Percentiles rank a stretch among this genome's conserved stretches.
Conservation (phyloP, 352 stramenopile genomes). For the Pythium apleroticum region DNA sequence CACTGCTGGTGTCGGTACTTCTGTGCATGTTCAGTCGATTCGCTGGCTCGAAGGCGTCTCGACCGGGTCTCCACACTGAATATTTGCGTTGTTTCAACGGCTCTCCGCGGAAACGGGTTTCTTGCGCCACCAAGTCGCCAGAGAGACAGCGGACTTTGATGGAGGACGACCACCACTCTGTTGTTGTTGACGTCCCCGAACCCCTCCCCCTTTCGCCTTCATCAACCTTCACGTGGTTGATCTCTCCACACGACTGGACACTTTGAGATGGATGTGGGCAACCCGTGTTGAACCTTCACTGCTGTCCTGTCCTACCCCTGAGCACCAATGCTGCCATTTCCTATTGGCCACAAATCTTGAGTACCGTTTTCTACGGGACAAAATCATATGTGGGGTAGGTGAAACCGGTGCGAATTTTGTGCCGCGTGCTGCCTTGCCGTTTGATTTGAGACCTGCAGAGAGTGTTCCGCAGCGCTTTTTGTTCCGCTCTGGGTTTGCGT, state of each 20-base stretch:
- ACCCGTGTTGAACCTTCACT: neutral
- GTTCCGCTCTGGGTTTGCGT: conserved; percentile 12
- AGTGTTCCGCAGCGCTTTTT: neutral
- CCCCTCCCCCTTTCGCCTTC: conserved; percentile 1
- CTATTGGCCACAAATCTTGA: neutral
- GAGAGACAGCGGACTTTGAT: neutral
- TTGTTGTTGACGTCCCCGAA: neutral
- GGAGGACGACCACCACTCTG: neutral
- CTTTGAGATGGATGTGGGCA: neutral
- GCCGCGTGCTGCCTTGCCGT: neutral
- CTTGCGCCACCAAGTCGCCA: neutral
- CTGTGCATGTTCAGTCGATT: neutral
- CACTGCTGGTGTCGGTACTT: neutral
- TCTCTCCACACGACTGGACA: neutral
- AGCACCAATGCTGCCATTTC: neutral
- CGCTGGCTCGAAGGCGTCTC: neutral
- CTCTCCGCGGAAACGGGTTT: neutral
- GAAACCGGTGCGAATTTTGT: conserved; percentile 2
- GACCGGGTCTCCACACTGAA: neutral
- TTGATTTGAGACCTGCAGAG: conserved; percentile 3
- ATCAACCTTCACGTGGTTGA: conserved; percentile 1
- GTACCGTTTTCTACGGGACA: neutral
- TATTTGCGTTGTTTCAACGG: neutral
- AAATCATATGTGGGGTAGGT: conserved; percentile 3
- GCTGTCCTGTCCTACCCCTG: neutral